These are phyloP conservation scores for Hemileia vastatrix DNA, from an alignment of 1,284 basidiomycete species.

Conservation along the genomic window DNA sequence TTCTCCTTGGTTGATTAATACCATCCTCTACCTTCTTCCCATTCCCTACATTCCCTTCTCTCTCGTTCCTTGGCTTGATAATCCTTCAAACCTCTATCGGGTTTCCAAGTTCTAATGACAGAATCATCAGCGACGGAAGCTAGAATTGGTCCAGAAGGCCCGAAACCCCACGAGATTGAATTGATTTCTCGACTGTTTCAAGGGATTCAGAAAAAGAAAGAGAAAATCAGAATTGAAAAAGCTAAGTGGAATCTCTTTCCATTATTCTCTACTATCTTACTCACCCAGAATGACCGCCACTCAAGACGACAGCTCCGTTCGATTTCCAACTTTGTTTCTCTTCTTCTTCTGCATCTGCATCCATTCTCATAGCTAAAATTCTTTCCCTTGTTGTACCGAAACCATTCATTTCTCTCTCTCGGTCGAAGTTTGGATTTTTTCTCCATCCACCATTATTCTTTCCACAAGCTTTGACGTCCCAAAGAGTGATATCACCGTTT, in stretches of 20 bases:
- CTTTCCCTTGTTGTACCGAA: neutral
- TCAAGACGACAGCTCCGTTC: conserved; percentile 15
- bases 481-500: conserved; percentile 36
- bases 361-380: neutral
- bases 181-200: conserved; percentile 36
- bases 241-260: no score
- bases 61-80: neutral
- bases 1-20: no score
- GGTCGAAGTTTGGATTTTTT: neutral
- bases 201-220: conserved; percentile 24
- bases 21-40: neutral
- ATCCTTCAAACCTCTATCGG: neutral
- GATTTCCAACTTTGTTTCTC: neutral
- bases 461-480: conserved; percentile 27
- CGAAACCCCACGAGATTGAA: conserved; percentile 34
- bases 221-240: neutral
- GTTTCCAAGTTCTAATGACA: conserved; percentile 33
- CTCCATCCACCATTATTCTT: neutral
- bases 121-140: conserved; percentile 36
- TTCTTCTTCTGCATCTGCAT: neutral
- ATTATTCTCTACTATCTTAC: neutral
- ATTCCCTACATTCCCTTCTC: neutral
- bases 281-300: conserved; percentile 7
- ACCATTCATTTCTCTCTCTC: neutral
- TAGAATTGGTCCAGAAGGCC: conserved; percentile 34